Evolutionary conservation across 768 basidiomycete species (phyloP), one percentile per base, ranked within the genome.

Genomic region (Leccinum disarticulatum): DNA sequence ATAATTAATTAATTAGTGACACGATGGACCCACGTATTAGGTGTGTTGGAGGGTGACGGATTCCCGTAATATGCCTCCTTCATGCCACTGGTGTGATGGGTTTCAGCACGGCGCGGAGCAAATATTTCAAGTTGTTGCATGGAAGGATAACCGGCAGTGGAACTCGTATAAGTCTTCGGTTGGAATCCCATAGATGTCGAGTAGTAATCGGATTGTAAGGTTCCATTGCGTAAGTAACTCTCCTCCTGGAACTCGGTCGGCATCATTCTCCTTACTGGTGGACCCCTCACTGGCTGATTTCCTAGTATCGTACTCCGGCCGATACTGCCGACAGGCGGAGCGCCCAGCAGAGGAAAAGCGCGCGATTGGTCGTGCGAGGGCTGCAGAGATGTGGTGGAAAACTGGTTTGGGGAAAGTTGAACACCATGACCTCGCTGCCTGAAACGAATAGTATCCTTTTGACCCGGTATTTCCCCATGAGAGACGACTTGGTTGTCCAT

Each of bases 391-490:
- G 80, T 73, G 8, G 82, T 70, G n/a, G 79, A 64, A 68, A 85
- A 84, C 60, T 79, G 81, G 57, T 74, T 78, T 60, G 78, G 70
- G 36, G 71, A 66, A 35, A 71, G 69, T 38, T 76, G 78, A 56
- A 62, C 68, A 59, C 69, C 66, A 25, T 76, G 58, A 6, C 61
- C 58, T n/a, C 65, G 59, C 49, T 73, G 76, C 56, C 68, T 76
- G n/a, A 72, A 62, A 31, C 70, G 77, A 62, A 64, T 66, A 17
- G 80, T 70, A 52, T 76, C 76, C 41, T 73, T 73, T 67, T 79
- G 82, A 15, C 68, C 72, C 60, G 77, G 77, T 67, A 81, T 74
- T 47, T 81, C 81, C 17, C 83, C 70, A 69, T 73, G 66, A 66
- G 72, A 56, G 61, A 74, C 52, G 59, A 64, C 62, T 9, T 64